Conservation (phyloP, 306 rosid genomes). For the Mucuna pruriens region DNA sequence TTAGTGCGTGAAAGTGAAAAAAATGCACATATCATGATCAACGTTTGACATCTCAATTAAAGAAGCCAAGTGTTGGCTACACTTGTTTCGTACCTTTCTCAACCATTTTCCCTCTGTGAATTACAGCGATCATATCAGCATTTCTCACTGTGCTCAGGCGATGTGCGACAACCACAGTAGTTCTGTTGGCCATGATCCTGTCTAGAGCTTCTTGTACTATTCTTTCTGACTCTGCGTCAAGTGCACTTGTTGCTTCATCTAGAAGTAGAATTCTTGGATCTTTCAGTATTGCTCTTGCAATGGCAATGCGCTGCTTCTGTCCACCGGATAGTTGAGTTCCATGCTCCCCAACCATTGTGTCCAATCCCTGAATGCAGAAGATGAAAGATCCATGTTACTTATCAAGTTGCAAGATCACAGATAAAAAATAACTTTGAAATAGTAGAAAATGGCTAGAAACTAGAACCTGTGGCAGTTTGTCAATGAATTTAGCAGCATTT, state of each 20-base stretch:
- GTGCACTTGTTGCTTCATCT: conserved; percentile 90
- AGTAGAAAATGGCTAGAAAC: not conserved
- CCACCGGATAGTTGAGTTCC: conserved; percentile 90
- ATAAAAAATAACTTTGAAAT: not conserved
- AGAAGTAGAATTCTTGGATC: conserved; percentile 77
- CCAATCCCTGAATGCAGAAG: conserved; percentile 56
- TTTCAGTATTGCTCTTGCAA: conserved; percentile 82
- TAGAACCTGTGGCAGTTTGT: conserved; percentile 76
- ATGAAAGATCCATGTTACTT: not conserved
- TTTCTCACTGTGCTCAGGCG: conserved; percentile 81
- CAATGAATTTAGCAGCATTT: conserved; percentile 76
- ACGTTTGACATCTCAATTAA: not conserved
- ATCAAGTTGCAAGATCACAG: conserved; percentile 11
- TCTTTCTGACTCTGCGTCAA: conserved; percentile 85
- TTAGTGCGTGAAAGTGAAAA: not conserved
- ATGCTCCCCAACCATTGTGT: conserved; percentile 82
- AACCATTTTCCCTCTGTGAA: conserved; percentile 80
- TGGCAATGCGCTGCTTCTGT: conserved; percentile 83
- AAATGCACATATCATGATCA: not conserved
- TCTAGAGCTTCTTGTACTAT: conserved; percentile 83
- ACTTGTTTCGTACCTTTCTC: conserved; percentile 59
- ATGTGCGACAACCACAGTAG: conserved; percentile 82
- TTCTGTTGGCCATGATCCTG: conserved; percentile 77
- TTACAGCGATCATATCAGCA: conserved; percentile 75
- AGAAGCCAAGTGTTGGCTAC: not conserved